Evolutionary conservation across 306 rosid genomes (phyloP).

Genomic region (Mimosa bimucronata): DNA sequence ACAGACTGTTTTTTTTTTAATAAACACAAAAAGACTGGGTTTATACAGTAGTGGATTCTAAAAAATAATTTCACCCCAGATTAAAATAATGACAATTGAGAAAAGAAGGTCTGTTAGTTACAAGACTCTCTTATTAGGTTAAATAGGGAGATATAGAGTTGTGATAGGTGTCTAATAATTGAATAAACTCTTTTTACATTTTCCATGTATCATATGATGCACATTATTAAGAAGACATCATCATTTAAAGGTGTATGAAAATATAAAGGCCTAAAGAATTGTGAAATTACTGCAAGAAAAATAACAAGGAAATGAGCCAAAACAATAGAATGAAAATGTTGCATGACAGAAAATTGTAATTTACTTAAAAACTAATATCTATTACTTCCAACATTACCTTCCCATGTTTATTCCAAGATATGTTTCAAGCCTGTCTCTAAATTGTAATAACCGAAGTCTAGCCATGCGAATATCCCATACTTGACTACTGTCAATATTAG

Average conservation of each 20-base stretch:
- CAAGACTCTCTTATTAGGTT: background rate
- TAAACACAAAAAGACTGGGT: too few relatives aligned
- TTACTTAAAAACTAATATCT: slow-evolving; percentile 24
- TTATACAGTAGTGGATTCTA: too few relatives aligned
- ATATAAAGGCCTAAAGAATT: background rate
- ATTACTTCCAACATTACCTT: slow-evolving; percentile 62
- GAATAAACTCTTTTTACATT: background rate
- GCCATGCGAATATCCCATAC: slow-evolving; percentile 75
- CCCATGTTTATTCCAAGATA: slow-evolving; percentile 98
- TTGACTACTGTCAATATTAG: slow-evolving; percentile 50
- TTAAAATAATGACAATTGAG: too few relatives aligned
- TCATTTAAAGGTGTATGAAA: slow-evolving; percentile 1
- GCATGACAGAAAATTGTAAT: slow-evolving; percentile 17
- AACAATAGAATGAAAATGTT: slow-evolving; percentile 23
- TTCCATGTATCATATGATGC: background rate
- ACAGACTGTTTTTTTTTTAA: too few relatives aligned
- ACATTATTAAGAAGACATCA: slow-evolving; percentile 14
- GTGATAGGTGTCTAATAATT: background rate
- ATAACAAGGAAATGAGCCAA: slow-evolving; percentile 20
- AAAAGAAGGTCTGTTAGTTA: background rate
- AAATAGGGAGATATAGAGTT: background rate
- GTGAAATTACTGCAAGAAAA: slow-evolving; percentile 9
- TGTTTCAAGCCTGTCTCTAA: slow-evolving; percentile 86
- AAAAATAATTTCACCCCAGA: too few relatives aligned
- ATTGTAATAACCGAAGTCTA: slow-evolving; percentile 86